Conservation (phyloP, 805 yeast species). For the Myxozyma monticola region DNA sequence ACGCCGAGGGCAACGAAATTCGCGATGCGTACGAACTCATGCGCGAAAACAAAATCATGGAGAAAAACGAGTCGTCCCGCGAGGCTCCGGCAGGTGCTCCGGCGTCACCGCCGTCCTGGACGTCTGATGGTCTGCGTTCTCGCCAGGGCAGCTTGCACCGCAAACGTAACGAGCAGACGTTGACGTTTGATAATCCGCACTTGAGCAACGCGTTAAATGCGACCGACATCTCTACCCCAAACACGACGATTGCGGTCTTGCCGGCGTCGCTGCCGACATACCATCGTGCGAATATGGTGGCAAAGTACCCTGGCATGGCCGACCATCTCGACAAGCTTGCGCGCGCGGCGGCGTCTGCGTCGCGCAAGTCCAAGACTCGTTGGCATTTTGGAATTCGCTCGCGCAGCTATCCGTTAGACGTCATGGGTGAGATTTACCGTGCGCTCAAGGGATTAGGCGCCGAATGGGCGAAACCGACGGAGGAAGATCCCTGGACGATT, state of each 20-base stretch:
- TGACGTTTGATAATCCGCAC: conserved; percentile 43
- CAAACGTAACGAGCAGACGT: conserved; percentile 41
- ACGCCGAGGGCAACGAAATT: conserved; percentile 61
- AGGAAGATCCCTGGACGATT: conserved; percentile 83
- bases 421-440: conserved; percentile 96
- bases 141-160: conserved; percentile 23
- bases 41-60: conserved; percentile 72
- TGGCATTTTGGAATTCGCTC: conserved; percentile 99
- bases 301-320: conserved; percentile 28
- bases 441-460: conserved; percentile 93
- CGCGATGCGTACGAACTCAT: conserved; percentile 82
- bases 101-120: conserved; percentile 59
- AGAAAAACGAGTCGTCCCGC: conserved; percentile 49
- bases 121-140: conserved; percentile 22
- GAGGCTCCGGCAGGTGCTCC: conserved; percentile 48
- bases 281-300: conserved; percentile 83
- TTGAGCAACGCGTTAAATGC: conserved; percentile 39
- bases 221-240: conserved; percentile 47
- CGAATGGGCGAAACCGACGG: conserved; percentile 94
- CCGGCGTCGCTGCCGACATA: conserved; percentile 94
- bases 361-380: conserved; percentile 84
- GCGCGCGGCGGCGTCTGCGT: conserved; percentile 46
- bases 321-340: conserved; percentile 42
- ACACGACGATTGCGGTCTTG: conserved; percentile 84
- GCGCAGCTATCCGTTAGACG: conserved; percentile 93